Evolutionary conservation across 352 stramenopile genomes (phyloP).

Genomic region (Hyaloperonospora arabidopsidis): DNA sequence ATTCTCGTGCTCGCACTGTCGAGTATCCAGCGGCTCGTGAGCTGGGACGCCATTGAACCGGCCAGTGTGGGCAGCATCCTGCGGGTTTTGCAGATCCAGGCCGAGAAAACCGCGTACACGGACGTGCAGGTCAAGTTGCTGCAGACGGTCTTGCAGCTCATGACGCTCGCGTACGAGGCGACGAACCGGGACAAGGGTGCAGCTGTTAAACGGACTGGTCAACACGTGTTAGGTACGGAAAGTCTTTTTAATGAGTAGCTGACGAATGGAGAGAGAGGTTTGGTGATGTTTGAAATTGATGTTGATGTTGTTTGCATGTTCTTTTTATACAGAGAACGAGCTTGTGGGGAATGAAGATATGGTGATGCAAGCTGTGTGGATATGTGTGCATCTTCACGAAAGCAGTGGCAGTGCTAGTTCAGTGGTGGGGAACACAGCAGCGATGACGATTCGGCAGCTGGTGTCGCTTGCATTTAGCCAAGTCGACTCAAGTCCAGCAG

Average conservation of each 20-base stretch:
- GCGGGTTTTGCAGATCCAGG: conserved; percentile 93
- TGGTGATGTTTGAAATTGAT: too few relatives aligned
- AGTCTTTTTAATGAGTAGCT: too few relatives aligned
- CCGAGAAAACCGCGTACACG: conserved; percentile 74
- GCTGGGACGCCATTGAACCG: conserved; percentile 91
- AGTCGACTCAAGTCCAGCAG: conserved; percentile 52
- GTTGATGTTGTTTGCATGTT: too few relatives aligned
- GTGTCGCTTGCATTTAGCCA: conserved; percentile 83
- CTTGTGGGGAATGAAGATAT: conserved; percentile 77
- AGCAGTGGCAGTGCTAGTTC: conserved; percentile 64
- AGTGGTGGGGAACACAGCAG: conserved; percentile 78
- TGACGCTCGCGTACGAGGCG: conserved; percentile 75
- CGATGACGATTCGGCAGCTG: conserved; percentile 84
- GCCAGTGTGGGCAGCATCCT: conserved; percentile 92
- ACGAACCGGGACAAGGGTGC: conserved; percentile 14
- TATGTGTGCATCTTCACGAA: conserved; percentile 76
- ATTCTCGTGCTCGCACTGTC: conserved; percentile 91
- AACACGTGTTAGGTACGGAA: neutral
- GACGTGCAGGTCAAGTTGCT: conserved; percentile 86
- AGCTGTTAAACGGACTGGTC: neutral
- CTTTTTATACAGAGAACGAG: conserved; percentile 21
- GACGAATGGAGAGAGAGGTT: too few relatives aligned
- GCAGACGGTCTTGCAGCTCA: conserved; percentile 82
- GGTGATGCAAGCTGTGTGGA: conserved; percentile 84
- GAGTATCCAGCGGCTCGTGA: conserved; percentile 92